Base-by-base conservation (phyloP, 176 grass and related monocot species). In the Ananas comosus region DNA sequence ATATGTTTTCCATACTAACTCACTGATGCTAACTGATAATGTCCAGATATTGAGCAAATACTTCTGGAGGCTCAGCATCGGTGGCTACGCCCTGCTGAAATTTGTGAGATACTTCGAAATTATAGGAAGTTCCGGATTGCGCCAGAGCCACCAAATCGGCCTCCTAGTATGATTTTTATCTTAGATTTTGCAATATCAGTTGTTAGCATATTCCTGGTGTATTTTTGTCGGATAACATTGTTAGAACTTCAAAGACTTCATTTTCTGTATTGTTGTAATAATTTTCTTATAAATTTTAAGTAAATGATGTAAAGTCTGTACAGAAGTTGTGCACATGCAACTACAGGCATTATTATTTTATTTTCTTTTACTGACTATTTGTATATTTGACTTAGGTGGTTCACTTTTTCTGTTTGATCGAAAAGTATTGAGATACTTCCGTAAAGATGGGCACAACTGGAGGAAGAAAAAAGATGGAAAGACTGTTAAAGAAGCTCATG, bases 31-130 rank as follows among this genome's bases (percentile, higher is more conserved):
- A 21, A 18, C 16, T 61, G 56, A 22, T 61, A n/a, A 61, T 73
- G 2, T 70, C 70, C 90, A 99, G 94, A 93, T 88, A 88, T 99
- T 42, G 75, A 90, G 48, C 94, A 91, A 69, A 99, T 99, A 77
- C 65, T 99, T 71, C 69, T 83, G 84, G 90, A 99, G 74, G 84
- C 94, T 80, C 87, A 93, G 68, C 59, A 82, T 22, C 71, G 90
- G 65, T 99, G 94, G 94, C 71, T 99, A 74, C 94, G 94, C 11
- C 90, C 94, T 11, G 75, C 94, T 49, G 94, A 99, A 74, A 93
- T 99, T 65, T 93, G 89, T 68, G 94, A 99, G 82, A 99, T 99
- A 83, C 85, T 99, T 19, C 84, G 86, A 72, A 99, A 99, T 28
- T 82, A 93, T 79, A 87, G 33, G 61, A 88, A 83, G 51, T 99